phyloP scores from a whole-genome alignment of 2,329 filamentous ascomycete genomes.

The Atkinsonella hypoxylon region DNA sequence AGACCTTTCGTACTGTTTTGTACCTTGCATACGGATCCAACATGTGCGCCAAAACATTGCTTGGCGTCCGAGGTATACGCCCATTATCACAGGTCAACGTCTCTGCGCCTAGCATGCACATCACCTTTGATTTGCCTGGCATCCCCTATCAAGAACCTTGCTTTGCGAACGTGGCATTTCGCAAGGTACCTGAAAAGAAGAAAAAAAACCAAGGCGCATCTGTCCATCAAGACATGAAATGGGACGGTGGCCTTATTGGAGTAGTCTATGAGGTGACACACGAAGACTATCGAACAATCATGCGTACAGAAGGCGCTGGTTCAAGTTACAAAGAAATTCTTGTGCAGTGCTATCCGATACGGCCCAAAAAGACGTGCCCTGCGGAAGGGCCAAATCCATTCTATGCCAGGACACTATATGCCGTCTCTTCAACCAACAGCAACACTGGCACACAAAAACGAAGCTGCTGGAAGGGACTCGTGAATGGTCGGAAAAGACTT shows the following conservation, averaged over 20 bases:
- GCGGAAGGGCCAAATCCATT: slow-evolving; percentile 50
- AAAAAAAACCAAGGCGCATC: slow-evolving; percentile 13
- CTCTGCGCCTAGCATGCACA: slow-evolving; percentile 60
- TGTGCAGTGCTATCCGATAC: slow-evolving; percentile 65
- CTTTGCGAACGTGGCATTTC: slow-evolving; percentile 68
- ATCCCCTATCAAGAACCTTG: slow-evolving; percentile 83
- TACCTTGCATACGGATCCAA: slow-evolving; percentile 93
- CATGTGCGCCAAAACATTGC: slow-evolving; percentile 67
- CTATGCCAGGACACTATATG: slow-evolving; percentile 75
- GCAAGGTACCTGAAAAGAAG: slow-evolving; percentile 35
- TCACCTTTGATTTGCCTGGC: slow-evolving; percentile 79
- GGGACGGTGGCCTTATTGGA: slow-evolving; percentile 76
- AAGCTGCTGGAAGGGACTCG: slow-evolving; percentile 35
- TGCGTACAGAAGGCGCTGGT: slow-evolving; percentile 83
- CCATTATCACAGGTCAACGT: slow-evolving; percentile 76
- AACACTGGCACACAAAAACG: slow-evolving; percentile 21
- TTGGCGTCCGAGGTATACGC: slow-evolving; percentile 62
- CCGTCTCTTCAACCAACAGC: slow-evolving; percentile 37
- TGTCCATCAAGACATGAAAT: slow-evolving; percentile 23
- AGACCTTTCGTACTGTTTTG: slow-evolving; percentile 42
- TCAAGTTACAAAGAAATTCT: slow-evolving; percentile 73
- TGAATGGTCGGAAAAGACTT: slow-evolving; percentile 39
- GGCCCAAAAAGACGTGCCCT: slow-evolving; percentile 46
- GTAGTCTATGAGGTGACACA: slow-evolving; percentile 91
- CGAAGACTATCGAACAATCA: slow-evolving; percentile 71